Percentiles rank a stretch among this genome's conserved stretches.
Evolutionary conservation across 257 asterid genomes (phyloP).

Genomic region (Primulina tabacum): DNA sequence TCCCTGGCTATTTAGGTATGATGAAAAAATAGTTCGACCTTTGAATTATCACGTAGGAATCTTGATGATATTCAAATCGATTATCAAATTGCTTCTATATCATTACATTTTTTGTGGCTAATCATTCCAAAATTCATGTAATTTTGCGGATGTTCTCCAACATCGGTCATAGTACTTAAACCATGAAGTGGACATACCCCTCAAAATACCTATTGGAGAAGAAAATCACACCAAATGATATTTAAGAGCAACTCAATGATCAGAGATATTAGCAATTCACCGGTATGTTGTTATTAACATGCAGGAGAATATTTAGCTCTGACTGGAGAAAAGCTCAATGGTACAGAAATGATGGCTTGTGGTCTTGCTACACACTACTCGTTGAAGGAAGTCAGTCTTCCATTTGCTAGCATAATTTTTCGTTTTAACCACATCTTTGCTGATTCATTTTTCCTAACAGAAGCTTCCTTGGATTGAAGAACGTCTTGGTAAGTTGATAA

Average conservation of each 20-base stretch:
- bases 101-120: conserved; percentile 1
- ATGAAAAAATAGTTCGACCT: not conserved
- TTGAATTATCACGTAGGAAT: conserved; percentile 9
- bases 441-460: conserved; percentile 38
- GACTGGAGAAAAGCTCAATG: conserved; percentile 84
- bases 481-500: conserved; percentile 77
- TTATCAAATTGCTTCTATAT: not conserved
- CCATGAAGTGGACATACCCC: not conserved
- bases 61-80: conserved; percentile 17
- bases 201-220: not conserved
- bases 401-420: not conserved
- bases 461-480: conserved; percentile 94
- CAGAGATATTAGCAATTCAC: not conserved
- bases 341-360: conserved; percentile 88
- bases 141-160: not conserved
- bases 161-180: not conserved
- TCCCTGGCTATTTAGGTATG: conserved; percentile 94
- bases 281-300: not conserved
- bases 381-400: conserved; percentile 62
- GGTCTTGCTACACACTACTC: conserved; percentile 95
- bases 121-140: conserved; percentile 1
- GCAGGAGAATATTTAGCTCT: conserved; percentile 96
- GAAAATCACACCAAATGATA: not conserved
- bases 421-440: conserved; percentile 8
- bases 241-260: not conserved